A percentile compares a stretch with the other conserved stretches of the same genome.
Conservation (phyloP, 2,329 filamentous ascomycete genomes). For the Diaporthe sp. region DNA sequence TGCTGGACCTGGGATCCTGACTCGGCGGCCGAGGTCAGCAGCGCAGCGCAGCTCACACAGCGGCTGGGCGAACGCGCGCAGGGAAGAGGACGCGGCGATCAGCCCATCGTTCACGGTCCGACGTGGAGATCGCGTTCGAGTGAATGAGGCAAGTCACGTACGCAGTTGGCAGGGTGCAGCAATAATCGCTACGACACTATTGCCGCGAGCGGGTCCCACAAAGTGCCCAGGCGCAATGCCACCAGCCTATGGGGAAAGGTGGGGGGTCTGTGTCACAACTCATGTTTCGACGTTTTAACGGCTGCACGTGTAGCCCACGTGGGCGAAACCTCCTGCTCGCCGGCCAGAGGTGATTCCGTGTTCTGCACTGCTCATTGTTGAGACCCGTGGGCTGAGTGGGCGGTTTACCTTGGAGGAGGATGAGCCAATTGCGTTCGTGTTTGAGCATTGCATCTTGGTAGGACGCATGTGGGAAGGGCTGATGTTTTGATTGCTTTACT, state of each 20-base stretch:
- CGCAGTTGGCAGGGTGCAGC: neutral
- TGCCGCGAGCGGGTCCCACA: neutral
- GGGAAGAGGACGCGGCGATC: neutral
- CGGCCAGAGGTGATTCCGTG: neutral
- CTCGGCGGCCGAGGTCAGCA: slow-evolving; percentile 12
- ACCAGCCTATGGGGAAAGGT: neutral
- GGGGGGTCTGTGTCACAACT: slow-evolving; percentile 18
- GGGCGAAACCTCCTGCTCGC: slow-evolving; percentile 1
- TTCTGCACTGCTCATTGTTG: neutral
- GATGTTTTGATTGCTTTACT: neutral
- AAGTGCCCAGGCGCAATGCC: neutral
- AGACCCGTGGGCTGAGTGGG: neutral
- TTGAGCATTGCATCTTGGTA: neutral
- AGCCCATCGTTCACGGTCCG: neutral
- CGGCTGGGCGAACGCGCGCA: neutral
- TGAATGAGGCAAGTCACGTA: neutral
- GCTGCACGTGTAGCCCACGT: slow-evolving; percentile 17
- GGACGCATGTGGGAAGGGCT: neutral
- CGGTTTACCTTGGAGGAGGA: neutral
- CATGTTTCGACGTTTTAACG: slow-evolving; percentile 12
- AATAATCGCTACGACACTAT: neutral
- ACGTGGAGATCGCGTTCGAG: neutral
- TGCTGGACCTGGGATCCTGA: slow-evolving; percentile 13
- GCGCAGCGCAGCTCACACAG: neutral
- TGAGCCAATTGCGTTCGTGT: neutral